These are phyloP conservation scores for Fragaria vesca DNA, from an alignment of 306 rosid species.

Conservation along the genomic window DNA sequence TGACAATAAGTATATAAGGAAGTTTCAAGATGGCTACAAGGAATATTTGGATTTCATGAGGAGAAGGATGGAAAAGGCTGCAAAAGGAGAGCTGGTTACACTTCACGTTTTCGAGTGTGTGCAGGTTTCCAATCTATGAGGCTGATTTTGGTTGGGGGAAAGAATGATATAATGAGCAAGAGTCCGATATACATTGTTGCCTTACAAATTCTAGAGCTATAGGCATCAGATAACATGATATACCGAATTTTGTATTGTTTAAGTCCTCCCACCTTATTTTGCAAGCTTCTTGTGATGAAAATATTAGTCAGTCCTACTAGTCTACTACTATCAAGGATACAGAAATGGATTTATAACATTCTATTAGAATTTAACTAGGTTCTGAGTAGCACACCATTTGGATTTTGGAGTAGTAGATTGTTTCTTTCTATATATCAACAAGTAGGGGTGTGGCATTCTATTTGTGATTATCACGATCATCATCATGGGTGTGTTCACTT, in stretches of 20 bases:
- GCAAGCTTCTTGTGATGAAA: background rate
- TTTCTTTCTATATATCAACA: background rate
- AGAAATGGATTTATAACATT: background rate
- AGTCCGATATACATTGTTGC: background rate
- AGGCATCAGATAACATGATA: background rate
- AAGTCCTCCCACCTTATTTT: too few species aligned
- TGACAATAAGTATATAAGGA: constrained; percentile 4
- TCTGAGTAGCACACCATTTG: background rate
- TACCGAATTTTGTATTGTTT: too few species aligned
- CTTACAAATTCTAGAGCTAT: background rate
- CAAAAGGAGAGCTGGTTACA: constrained; percentile 1
- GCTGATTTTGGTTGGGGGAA: constrained; percentile 40
- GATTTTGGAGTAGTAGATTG: background rate
- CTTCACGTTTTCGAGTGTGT: constrained; percentile 7
- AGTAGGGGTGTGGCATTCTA: background rate
- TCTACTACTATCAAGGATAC: background rate
- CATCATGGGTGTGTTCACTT: too few species aligned
- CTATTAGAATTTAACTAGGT: background rate
- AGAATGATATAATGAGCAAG: background rate
- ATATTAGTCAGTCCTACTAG: too few species aligned
- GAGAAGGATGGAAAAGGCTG: constrained; percentile 7
- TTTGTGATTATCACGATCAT: too few species aligned
- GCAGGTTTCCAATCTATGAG: constrained; percentile 27
- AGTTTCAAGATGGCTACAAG: constrained; percentile 2
- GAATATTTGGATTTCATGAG: constrained; percentile 14